phyloP scores from a whole-genome alignment of 371 early-diverging fungal species.

The Mucor sp. region DNA sequence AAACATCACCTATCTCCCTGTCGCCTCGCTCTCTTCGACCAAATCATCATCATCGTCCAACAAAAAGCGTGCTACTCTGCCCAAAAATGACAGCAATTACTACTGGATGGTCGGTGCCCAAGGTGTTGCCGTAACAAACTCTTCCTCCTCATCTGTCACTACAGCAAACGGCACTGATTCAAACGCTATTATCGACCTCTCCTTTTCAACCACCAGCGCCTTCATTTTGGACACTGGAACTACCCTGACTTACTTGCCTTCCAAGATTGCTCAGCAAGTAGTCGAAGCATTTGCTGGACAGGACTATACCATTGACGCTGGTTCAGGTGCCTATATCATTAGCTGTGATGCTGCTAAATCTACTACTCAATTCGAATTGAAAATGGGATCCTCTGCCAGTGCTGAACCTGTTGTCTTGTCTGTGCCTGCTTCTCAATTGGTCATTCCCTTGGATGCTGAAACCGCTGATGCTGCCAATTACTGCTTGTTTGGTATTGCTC shows the following conservation, averaged over 20 bases:
- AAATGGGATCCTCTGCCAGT: slow-evolving; percentile 17
- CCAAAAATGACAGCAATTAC: slow-evolving; percentile 20
- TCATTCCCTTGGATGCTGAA: slow-evolving; percentile 37
- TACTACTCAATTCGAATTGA: slow-evolving; percentile 18
- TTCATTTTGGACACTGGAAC: slow-evolving; percentile 54
- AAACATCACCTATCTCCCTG: slow-evolving; percentile 49
- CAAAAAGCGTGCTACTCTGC: slow-evolving; percentile 2
- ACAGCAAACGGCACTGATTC: neutral
- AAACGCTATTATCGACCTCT: neutral
- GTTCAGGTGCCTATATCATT: slow-evolving; percentile 26
- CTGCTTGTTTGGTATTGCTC: slow-evolving; percentile 54
- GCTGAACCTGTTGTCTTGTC: slow-evolving; percentile 25
- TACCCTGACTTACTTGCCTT: slow-evolving; percentile 48
- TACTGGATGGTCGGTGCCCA: slow-evolving; percentile 55
- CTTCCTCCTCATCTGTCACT: neutral
- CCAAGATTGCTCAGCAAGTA: slow-evolving; percentile 23
- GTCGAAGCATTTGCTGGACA: slow-evolving; percentile 23
- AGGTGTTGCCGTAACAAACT: slow-evolving; percentile 28
- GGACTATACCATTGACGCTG: slow-evolving; percentile 16
- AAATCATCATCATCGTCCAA: neutral
- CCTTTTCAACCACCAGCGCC: slow-evolving; percentile 15
- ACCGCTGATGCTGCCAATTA: slow-evolving; percentile 13
- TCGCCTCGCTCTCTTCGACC: slow-evolving; percentile 20
- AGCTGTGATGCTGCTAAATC: slow-evolving; percentile 24
- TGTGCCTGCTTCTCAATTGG: slow-evolving; percentile 36